These are phyloP conservation scores for Peterozyma toletana DNA, from an alignment of 805 yeast species.

Conservation along the genomic window DNA sequence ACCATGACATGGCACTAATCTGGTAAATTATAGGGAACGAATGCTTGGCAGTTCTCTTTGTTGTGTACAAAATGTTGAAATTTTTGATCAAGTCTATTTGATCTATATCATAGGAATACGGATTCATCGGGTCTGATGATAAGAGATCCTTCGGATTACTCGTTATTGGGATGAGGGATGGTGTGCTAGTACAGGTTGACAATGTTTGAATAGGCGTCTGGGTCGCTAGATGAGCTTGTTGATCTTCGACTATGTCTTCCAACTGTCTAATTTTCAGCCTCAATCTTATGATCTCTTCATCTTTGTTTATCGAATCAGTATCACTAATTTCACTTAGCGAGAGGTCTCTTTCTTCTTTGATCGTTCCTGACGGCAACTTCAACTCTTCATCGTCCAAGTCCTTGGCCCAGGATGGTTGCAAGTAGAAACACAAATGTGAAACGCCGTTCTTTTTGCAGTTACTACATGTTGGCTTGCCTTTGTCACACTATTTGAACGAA, in stretches of 20 bases:
- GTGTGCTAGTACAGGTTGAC: neutral
- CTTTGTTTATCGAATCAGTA: slow-evolving; percentile 10
- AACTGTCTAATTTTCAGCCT: slow-evolving; percentile 18
- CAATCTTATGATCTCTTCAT: slow-evolving; percentile 17
- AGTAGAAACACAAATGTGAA: slow-evolving; percentile 47
- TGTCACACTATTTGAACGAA: slow-evolving; percentile 20
- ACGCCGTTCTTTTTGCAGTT: slow-evolving; percentile 54
- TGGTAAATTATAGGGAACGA: slow-evolving; percentile 29
- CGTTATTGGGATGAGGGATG: slow-evolving; percentile 5
- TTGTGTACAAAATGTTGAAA: slow-evolving; percentile 27
- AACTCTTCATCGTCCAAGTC: slow-evolving; percentile 27
- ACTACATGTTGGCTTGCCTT: slow-evolving; percentile 46
- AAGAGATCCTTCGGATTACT: slow-evolving; percentile 10
- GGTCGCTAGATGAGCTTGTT: neutral
- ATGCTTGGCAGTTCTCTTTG: slow-evolving; percentile 24
- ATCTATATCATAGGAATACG: slow-evolving; percentile 2
- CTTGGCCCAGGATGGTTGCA: slow-evolving; percentile 57
- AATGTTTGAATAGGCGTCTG: slow-evolving; percentile 2
- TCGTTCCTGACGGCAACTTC: slow-evolving; percentile 13
- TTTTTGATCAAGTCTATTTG: slow-evolving; percentile 23
- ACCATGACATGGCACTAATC: slow-evolving; percentile 47
- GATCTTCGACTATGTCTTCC: slow-evolving; percentile 13
- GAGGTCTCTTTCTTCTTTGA: slow-evolving; percentile 2
- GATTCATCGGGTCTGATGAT: slow-evolving; percentile 1
- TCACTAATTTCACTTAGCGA: slow-evolving; percentile 1